These are phyloP conservation scores for Notholithocarpus densiflorus DNA, from an alignment of 306 rosid genomes.

Conservation along the genomic window DNA sequence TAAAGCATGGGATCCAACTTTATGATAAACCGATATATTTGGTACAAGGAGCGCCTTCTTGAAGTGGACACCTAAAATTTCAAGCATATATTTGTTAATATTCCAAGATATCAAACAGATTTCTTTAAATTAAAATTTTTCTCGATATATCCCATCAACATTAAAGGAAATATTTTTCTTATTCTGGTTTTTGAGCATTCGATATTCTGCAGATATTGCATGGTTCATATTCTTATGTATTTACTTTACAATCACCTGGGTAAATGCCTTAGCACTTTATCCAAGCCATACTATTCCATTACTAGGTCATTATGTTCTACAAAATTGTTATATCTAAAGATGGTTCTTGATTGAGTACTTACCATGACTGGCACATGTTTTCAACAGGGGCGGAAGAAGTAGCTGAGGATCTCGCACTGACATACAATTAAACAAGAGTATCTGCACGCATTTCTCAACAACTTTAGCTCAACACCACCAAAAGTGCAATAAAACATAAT, in stretches of 20 bases:
- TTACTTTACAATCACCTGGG: background rate
- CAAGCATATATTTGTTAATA: slow-evolving; percentile 10
- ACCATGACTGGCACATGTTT: slow-evolving; percentile 85
- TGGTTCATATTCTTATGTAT: background rate
- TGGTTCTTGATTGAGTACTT: slow-evolving; percentile 26
- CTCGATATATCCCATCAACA: background rate
- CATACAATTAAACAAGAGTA: slow-evolving; percentile 94
- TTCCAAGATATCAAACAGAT: background rate
- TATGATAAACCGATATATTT: slow-evolving; percentile 65
- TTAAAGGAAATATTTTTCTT: background rate
- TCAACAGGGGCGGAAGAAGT: slow-evolving; percentile 81
- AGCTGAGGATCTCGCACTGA: slow-evolving; percentile 82
- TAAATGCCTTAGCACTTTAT: background rate
- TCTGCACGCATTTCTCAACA: slow-evolving; percentile 43
- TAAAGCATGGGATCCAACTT: slow-evolving; percentile 72
- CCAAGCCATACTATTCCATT: background rate
- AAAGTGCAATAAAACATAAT: slow-evolving; percentile 15
- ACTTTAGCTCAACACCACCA: slow-evolving; percentile 18
- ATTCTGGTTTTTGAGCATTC: background rate
- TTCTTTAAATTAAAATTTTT: slow-evolving; percentile 1
- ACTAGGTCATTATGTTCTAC: slow-evolving; percentile 1
- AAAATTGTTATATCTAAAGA: slow-evolving; percentile 12
- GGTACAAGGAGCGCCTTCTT: slow-evolving; percentile 90
- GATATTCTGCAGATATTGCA: slow-evolving; percentile 2
- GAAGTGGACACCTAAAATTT: slow-evolving; percentile 69